phyloP scores from a whole-genome alignment of 2,329 filamentous ascomycete genomes.

The Chrysoporthe puriensis region DNA sequence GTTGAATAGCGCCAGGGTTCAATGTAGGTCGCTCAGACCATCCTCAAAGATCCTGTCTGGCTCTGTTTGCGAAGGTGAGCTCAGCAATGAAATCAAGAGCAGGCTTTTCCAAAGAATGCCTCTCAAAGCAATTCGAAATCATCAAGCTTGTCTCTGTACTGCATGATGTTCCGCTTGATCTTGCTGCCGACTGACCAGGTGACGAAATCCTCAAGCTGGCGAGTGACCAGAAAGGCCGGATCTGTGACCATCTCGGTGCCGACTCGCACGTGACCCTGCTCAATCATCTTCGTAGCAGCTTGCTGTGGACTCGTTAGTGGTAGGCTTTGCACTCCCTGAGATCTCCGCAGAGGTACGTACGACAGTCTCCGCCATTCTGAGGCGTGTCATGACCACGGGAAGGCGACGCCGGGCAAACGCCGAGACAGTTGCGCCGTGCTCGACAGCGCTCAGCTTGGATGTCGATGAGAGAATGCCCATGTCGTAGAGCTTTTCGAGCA shows the following conservation, averaged over 20 bases:
- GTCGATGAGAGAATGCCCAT: conserved; percentile 83
- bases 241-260: conserved; percentile 91
- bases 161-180: conserved; percentile 95
- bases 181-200: conserved; percentile 96
- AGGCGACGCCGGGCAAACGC: conserved; percentile 84
- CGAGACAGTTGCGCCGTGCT: conserved; percentile 85
- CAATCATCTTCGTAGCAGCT: conserved; percentile 83
- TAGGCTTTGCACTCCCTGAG: background rate
- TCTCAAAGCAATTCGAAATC: conserved; percentile 86
- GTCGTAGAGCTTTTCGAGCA: conserved; percentile 90
- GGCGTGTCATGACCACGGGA: conserved; percentile 85
- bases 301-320: conserved; percentile 42
- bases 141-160: conserved; percentile 92
- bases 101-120: background rate
- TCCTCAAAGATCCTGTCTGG: background rate
- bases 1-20: background rate
- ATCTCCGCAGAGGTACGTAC: background rate
- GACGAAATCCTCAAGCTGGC: conserved; percentile 93
- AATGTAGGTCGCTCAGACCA: background rate
- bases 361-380: conserved; percentile 93
- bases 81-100: background rate
- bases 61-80: background rate
- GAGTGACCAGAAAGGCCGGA: conserved; percentile 84
- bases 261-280: conserved; percentile 91
- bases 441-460: conserved; percentile 81